phyloP scores from a whole-genome alignment of 306 rosid species.

The Lablab purpureus region DNA sequence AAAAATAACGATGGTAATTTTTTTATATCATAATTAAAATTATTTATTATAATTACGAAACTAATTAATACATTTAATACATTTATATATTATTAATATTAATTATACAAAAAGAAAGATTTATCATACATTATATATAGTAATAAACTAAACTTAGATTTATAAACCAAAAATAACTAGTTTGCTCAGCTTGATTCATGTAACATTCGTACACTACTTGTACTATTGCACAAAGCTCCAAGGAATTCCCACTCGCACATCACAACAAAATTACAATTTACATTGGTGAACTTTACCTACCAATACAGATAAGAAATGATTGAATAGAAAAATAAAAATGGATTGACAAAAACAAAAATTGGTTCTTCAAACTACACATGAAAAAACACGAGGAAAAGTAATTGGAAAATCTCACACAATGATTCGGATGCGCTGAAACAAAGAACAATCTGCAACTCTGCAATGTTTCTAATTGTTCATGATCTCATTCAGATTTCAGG shows the following conservation, averaged over 20 bases:
- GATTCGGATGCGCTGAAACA: constrained; percentile 15
- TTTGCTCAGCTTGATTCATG: neutral
- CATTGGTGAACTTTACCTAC: constrained; percentile 35
- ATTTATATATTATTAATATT: too few species aligned
- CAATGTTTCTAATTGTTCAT: neutral
- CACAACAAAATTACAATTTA: constrained; percentile 42
- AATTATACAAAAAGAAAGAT: too few species aligned
- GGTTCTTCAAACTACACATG: constrained; percentile 28
- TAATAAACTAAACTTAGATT: neutral
- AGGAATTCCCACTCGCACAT: constrained; percentile 34
- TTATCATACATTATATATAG: too few species aligned
- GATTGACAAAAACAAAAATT: constrained; percentile 23
- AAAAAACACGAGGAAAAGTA: constrained; percentile 13
- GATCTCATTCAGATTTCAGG: constrained; percentile 6
- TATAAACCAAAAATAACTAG: neutral
- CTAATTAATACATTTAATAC: too few species aligned
- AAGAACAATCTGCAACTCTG: constrained; percentile 9
- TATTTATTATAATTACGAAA: too few species aligned
- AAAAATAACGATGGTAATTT: too few species aligned
- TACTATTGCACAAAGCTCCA: neutral
- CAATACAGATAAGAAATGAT: constrained; percentile 22
- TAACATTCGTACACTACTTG: neutral
- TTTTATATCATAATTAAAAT: too few species aligned
- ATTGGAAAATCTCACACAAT: constrained; percentile 36
- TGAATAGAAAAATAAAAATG: neutral